Evolutionary conservation across 176 grass and related monocot genomes (phyloP).

Genomic region (Cenchrus purpureus): DNA sequence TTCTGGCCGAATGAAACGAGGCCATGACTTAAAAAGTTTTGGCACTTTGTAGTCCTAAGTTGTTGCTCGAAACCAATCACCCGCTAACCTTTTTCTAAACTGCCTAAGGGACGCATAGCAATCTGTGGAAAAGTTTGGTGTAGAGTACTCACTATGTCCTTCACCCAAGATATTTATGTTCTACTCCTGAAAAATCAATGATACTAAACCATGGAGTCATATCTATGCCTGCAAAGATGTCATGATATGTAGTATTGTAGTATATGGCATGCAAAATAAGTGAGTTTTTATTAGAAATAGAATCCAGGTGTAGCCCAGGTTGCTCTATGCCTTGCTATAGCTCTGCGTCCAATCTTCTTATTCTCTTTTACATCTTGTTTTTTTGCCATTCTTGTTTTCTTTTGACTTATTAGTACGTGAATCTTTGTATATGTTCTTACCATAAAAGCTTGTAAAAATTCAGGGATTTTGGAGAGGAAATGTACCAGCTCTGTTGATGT

Average conservation of each 20-base stretch:
- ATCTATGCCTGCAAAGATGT: not conserved
- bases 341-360: not conserved
- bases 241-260: not conserved
- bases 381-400: slow-evolving; percentile 2
- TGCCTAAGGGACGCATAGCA: not conserved
- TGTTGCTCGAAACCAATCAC: not conserved
- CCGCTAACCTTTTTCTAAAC: not conserved
- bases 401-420: not conserved
- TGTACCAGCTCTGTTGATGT: slow-evolving; percentile 89
- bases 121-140: not conserved
- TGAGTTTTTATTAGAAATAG: not conserved
- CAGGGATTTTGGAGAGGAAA: slow-evolving; percentile 99
- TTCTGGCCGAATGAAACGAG: not conserved
- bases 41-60: not conserved
- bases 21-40: not conserved
- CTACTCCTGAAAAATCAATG: not conserved
- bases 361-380: not conserved
- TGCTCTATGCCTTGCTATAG: not conserved
- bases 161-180: not conserved
- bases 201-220: not conserved
- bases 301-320: not conserved
- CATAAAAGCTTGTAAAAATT: slow-evolving; percentile 24
- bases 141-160: not conserved
- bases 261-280: not conserved
- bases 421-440: slow-evolving; percentile 30